These are phyloP conservation scores for Phytophthora sojae DNA, from an alignment of 352 stramenopile species.

Conservation along the genomic window DNA sequence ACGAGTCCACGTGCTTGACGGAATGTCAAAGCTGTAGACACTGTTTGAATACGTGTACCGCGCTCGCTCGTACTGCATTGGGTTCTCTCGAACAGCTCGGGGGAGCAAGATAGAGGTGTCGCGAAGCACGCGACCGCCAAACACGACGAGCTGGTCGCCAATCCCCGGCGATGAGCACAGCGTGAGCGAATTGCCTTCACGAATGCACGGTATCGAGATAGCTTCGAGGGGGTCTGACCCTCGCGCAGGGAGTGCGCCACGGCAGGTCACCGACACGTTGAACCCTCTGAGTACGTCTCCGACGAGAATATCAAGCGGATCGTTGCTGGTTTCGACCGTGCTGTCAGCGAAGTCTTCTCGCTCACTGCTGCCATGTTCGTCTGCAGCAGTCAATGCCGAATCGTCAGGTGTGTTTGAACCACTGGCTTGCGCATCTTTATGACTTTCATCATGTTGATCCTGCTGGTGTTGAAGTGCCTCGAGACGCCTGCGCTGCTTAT, in stretches of 20 bases:
- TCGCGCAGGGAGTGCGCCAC: slow-evolving; percentile 13
- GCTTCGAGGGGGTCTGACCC: slow-evolving; percentile 46
- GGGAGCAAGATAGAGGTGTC: slow-evolving; percentile 58
- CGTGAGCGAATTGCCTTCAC: slow-evolving; percentile 73
- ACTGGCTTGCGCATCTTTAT: neutral
- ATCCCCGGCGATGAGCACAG: slow-evolving; percentile 40
- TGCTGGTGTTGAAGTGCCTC: slow-evolving; percentile 29
- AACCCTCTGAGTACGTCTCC: slow-evolving; percentile 37
- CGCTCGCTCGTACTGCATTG: slow-evolving; percentile 62
- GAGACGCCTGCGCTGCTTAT: slow-evolving; percentile 38
- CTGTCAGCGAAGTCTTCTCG: slow-evolving; percentile 14
- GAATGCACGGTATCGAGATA: slow-evolving; percentile 58
- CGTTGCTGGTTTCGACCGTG: slow-evolving; percentile 9
- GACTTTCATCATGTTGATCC: neutral
- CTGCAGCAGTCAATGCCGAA: neutral
- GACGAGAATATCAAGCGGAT: slow-evolving; percentile 42
- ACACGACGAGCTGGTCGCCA: slow-evolving; percentile 50
- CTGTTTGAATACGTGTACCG: slow-evolving; percentile 69
- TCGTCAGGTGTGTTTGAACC: neutral
- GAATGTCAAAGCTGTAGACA: slow-evolving; percentile 63
- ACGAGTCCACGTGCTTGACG: slow-evolving; percentile 43
- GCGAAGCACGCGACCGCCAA: slow-evolving; percentile 61
- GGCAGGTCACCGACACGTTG: slow-evolving; percentile 41
- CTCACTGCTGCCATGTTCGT: neutral
- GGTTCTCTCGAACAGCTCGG: slow-evolving; percentile 36